phyloP scores from a whole-genome alignment of 2,329 filamentous ascomycete genomes.

The Colletotrichum acutatum region DNA sequence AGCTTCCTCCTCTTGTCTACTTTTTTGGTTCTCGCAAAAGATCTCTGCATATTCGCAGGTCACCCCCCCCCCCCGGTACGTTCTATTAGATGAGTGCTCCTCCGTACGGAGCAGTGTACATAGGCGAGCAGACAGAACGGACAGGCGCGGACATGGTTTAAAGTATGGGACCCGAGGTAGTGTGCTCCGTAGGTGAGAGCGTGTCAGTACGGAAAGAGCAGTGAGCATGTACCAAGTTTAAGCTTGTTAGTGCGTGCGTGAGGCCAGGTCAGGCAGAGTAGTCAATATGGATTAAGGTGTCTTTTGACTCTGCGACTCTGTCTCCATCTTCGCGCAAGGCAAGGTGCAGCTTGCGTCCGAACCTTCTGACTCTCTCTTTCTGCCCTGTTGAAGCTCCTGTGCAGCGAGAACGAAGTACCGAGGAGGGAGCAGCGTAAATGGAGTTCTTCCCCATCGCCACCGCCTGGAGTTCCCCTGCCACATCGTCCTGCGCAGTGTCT shows the following conservation, averaged over 20 bases:
- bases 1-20: background rate
- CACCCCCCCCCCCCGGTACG: background rate
- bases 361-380: background rate
- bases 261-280: background rate
- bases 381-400: background rate
- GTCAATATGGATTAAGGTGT: slow-evolving; percentile 10
- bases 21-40: background rate
- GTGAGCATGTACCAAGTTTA: background rate
- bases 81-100: too few relatives aligned
- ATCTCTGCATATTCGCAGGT: background rate
- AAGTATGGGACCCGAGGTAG: background rate
- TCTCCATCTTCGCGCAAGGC: background rate
- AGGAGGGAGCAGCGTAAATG: background rate
- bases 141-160: background rate
- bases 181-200: background rate
- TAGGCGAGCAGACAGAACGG: background rate
- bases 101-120: background rate
- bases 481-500: background rate
- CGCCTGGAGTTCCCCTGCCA: slow-evolving; percentile 14
- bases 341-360: background rate
- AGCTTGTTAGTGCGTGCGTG: background rate
- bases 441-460: slow-evolving; percentile 7
- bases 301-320: background rate
- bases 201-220: background rate
- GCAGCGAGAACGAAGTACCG: background rate